Evolutionary conservation across 2,329 filamentous ascomycete genomes (phyloP).

Genomic region (Mollisiaceae sp.): DNA sequence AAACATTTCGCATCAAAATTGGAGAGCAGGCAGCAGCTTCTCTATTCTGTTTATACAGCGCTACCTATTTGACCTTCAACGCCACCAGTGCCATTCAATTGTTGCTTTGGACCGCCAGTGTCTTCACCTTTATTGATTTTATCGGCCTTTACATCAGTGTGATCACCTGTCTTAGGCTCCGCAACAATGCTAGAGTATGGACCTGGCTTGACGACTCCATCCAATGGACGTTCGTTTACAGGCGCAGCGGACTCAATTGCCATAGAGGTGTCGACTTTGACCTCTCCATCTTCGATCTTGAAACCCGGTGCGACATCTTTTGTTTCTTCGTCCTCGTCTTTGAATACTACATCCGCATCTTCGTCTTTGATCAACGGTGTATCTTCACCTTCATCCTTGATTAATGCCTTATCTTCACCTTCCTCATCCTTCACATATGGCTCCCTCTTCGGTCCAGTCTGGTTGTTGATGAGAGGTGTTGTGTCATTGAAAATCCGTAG

Average conservation of each 20-base stretch:
- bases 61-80: slow-evolving; percentile 31
- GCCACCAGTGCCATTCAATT: slow-evolving; percentile 31
- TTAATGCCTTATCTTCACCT: slow-evolving; percentile 2
- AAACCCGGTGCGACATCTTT: slow-evolving; percentile 27
- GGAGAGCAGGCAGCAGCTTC: neutral
- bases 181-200: slow-evolving; percentile 34
- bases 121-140: slow-evolving; percentile 35
- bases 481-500: slow-evolving; percentile 90
- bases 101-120: slow-evolving; percentile 28
- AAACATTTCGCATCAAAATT: neutral
- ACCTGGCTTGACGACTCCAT: slow-evolving; percentile 33
- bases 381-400: slow-evolving; percentile 1
- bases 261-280: slow-evolving; percentile 33
- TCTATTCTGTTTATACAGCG: slow-evolving; percentile 26
- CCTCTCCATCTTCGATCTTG: slow-evolving; percentile 32
- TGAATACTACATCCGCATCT: slow-evolving; percentile 11
- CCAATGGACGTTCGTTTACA: slow-evolving; percentile 19
- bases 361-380: slow-evolving; percentile 11
- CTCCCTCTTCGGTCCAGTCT: slow-evolving; percentile 38
- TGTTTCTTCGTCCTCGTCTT: slow-evolving; percentile 2
- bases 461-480: slow-evolving; percentile 73
- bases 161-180: slow-evolving; percentile 21
- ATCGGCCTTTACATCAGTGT: slow-evolving; percentile 34
- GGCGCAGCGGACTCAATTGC: slow-evolving; percentile 33
- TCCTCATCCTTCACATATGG: slow-evolving; percentile 26